A percentile compares a stretch with the other conserved stretches of the same genome.
phyloP scores from a whole-genome alignment of 148 eudicot species.

The Tetragonia tetragonoides region DNA sequence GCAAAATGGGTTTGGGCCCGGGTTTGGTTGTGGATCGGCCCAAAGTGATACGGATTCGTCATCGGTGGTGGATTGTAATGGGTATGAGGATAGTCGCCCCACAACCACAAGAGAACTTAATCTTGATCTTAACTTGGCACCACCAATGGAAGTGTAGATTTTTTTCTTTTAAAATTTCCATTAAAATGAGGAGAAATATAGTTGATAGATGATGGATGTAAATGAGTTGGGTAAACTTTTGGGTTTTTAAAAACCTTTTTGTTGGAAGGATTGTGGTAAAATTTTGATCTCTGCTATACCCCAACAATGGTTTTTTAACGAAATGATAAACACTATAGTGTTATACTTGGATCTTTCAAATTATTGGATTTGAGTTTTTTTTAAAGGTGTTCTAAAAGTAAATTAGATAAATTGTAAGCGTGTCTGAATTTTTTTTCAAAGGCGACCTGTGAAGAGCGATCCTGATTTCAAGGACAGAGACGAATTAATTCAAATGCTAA shows the following conservation, averaged over 20 bases:
- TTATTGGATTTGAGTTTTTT: too few species aligned
- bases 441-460: too few species aligned
- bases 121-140: slow-evolving; percentile 26
- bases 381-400: too few species aligned
- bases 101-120: slow-evolving; percentile 11
- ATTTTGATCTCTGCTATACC: background rate
- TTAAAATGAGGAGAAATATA: background rate
- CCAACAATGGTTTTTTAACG: too few species aligned
- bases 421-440: too few species aligned
- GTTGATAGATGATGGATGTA: background rate
- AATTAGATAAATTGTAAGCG: too few species aligned
- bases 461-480: too few species aligned
- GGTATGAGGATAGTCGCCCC: slow-evolving; percentile 1
- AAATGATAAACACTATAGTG: too few species aligned
- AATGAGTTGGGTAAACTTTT: background rate
- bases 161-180: background rate
- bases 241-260: background rate
- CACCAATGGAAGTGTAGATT: slow-evolving; percentile 26
- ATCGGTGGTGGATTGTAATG: slow-evolving; percentile 19
- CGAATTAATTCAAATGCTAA: too few species aligned
- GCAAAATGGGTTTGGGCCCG: background rate
- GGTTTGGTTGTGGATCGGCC: slow-evolving; percentile 4
- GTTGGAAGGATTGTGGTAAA: background rate
- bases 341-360: too few species aligned
- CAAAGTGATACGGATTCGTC: slow-evolving; percentile 20